A percentile compares a stretch with the other conserved stretches of the same genome.
These are phyloP conservation scores for Nakaseomyces bracarensis DNA, from an alignment of 1,139 yeast genomes.

Conservation along the genomic window DNA sequence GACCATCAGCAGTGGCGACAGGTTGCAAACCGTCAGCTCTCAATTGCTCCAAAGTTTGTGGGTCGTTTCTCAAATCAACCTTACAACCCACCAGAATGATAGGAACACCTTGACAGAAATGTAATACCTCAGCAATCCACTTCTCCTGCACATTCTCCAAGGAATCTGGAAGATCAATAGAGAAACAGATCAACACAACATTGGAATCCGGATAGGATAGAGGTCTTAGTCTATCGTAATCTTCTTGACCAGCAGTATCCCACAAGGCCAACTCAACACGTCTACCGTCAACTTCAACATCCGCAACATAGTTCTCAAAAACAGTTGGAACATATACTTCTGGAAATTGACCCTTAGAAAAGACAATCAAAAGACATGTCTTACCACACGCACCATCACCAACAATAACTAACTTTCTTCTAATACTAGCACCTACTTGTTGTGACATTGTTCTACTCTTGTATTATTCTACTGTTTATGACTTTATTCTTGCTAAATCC, in stretches of 20 bases:
- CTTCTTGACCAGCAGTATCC: slow-evolving; percentile 99
- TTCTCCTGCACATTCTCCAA: slow-evolving; percentile 88
- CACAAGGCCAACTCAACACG: slow-evolving; percentile 89
- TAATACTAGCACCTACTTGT: slow-evolving; percentile 29
- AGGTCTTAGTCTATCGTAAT: slow-evolving; percentile 91
- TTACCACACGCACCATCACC: slow-evolving; percentile 87
- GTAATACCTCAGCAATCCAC: slow-evolving; percentile 91
- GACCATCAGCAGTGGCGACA: slow-evolving; percentile 72
- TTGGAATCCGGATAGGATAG: slow-evolving; percentile 89
- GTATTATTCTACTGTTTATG: neutral
- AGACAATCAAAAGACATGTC: slow-evolving; percentile 74
- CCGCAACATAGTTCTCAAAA: slow-evolving; percentile 90
- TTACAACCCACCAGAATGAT: slow-evolving; percentile 90
- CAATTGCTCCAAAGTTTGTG: slow-evolving; percentile 64
- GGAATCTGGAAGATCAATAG: slow-evolving; percentile 87
- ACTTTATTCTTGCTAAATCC: too few species aligned
- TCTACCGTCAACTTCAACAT: slow-evolving; percentile 89
- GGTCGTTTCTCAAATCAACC: slow-evolving; percentile 80
- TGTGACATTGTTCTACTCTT: slow-evolving; percentile 26
- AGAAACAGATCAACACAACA: slow-evolving; percentile 85
- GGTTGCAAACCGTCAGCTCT: slow-evolving; percentile 70
- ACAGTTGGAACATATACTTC: slow-evolving; percentile 94
- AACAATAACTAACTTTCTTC: slow-evolving; percentile 67
- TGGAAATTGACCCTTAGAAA: slow-evolving; percentile 93
- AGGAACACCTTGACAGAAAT: slow-evolving; percentile 93